These are phyloP conservation scores for Inga leiocalycina DNA, from an alignment of 306 rosid genomes.

Conservation along the genomic window DNA sequence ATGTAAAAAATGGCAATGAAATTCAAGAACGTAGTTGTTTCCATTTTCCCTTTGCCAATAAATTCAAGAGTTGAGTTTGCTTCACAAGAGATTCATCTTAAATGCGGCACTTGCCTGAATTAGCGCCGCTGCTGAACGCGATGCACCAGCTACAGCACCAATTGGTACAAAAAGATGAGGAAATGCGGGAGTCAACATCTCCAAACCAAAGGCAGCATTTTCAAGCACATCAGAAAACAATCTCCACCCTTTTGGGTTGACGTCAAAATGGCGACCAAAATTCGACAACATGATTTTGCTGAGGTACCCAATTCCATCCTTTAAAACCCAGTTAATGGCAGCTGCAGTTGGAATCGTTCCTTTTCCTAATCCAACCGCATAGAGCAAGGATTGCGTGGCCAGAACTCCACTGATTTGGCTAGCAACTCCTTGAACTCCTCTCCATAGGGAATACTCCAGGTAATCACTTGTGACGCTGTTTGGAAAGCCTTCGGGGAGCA, in stretches of 20 bases:
- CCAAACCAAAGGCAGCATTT: conserved; percentile 91
- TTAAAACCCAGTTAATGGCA: conserved; percentile 89
- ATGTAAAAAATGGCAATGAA: not conserved
- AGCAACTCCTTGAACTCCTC: conserved; percentile 93
- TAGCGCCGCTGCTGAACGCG: conserved; percentile 76
- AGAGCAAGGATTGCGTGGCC: conserved; percentile 92
- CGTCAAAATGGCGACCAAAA: conserved; percentile 95
- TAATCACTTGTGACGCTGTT: conserved; percentile 81
- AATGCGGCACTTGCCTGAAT: conserved; percentile 49
- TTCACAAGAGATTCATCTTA: not conserved
- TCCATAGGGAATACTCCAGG: conserved; percentile 87
- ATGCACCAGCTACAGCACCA: conserved; percentile 92
- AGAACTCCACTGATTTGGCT: conserved; percentile 87
- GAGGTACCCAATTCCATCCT: conserved; percentile 94
- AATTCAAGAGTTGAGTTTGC: not conserved
- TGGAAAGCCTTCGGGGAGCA: conserved; percentile 96
- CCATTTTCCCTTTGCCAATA: not conserved
- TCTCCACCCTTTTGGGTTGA: conserved; percentile 94
- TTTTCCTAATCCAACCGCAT: conserved; percentile 91
- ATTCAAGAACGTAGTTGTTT: not conserved
- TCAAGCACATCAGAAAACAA: conserved; percentile 90
- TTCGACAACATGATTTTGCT: conserved; percentile 85
- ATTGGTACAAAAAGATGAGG: conserved; percentile 71
- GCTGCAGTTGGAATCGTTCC: conserved; percentile 95
- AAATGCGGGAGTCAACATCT: conserved; percentile 85